Conservation (phyloP, 345 rosid species). For the Citropsis articulata region DNA sequence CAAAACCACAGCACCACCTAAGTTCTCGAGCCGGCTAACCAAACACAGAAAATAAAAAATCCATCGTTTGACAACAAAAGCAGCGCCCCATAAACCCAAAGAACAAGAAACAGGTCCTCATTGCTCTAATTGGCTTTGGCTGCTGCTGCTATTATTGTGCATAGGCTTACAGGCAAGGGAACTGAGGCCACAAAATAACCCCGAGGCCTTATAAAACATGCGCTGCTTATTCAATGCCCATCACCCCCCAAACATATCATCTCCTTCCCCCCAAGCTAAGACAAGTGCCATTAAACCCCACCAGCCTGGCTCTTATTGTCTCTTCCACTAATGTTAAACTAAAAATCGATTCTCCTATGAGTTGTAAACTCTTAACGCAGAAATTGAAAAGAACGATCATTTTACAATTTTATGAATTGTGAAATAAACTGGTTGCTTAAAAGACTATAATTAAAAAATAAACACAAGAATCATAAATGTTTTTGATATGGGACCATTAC, state of each 20-base stretch:
- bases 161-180: not conserved
- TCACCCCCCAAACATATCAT: not conserved
- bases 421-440: not conserved
- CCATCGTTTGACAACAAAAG: not conserved
- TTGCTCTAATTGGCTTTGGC: constrained; percentile 1
- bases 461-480: not conserved
- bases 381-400: not conserved
- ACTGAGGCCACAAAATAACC: not conserved
- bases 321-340: constrained; percentile 14
- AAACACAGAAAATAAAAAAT: not conserved
- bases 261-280: constrained; percentile 16
- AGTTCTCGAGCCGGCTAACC: not conserved
- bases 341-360: not conserved
- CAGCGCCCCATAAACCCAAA: not conserved
- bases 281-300: constrained; percentile 24
- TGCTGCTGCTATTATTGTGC: not conserved
- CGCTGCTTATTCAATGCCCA: not conserved
- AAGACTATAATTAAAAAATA: no score
- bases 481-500: not conserved
- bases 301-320: constrained; percentile 47
- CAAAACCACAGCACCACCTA: not conserved
- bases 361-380: not conserved
- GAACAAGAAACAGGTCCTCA: constrained; percentile 1
- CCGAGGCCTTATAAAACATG: constrained; percentile 12
- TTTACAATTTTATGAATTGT: no score